Percentiles rank a stretch among this genome's conserved stretches.
Conservation (phyloP, 2,329 filamentous ascomycete genomes). For the Colletotrichum limetticola region DNA sequence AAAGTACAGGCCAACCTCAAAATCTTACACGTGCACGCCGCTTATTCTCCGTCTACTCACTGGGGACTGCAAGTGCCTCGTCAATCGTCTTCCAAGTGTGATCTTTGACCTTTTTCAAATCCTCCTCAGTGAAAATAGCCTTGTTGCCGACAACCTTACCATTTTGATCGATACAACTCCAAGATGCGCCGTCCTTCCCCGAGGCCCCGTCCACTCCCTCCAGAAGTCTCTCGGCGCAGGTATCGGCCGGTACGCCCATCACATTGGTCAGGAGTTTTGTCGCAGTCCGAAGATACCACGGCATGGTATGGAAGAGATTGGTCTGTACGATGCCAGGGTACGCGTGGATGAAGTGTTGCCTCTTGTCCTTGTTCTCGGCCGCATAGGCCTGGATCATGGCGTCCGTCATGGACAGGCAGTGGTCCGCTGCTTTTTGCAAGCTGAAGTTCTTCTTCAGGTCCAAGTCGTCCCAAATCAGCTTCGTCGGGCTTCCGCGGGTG, state of each 20-base stretch:
- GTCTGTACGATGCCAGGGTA: slow-evolving; percentile 52
- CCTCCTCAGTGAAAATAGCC: slow-evolving; percentile 40
- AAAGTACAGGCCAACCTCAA: not conserved
- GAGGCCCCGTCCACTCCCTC: slow-evolving; percentile 35
- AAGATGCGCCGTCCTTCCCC: slow-evolving; percentile 38
- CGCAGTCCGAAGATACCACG: slow-evolving; percentile 41
- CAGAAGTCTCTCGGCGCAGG: slow-evolving; percentile 43
- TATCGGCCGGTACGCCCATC: slow-evolving; percentile 40
- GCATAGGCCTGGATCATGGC: slow-evolving; percentile 49
- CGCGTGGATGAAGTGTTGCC: slow-evolving; percentile 51
- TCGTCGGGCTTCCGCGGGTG: slow-evolving; percentile 42
- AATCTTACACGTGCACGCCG: not conserved
- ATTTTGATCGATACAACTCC: slow-evolving; percentile 43
- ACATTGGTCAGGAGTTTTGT: slow-evolving; percentile 33
- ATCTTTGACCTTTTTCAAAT: slow-evolving; percentile 41
- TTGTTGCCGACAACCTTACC: slow-evolving; percentile 42
- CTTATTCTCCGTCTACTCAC: not conserved
- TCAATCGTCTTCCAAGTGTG: slow-evolving; percentile 47
- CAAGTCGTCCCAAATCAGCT: slow-evolving; percentile 52
- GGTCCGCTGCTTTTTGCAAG: slow-evolving; percentile 45
- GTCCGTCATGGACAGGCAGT: slow-evolving; percentile 53
- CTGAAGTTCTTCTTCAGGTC: slow-evolving; percentile 49
- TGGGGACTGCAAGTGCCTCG: not conserved
- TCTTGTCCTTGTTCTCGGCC: slow-evolving; percentile 38
- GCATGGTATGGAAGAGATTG: slow-evolving; percentile 42